phyloP scores from a whole-genome alignment of 2,329 filamentous ascomycete genomes.

The Phialemonium atrogriseum region DNA sequence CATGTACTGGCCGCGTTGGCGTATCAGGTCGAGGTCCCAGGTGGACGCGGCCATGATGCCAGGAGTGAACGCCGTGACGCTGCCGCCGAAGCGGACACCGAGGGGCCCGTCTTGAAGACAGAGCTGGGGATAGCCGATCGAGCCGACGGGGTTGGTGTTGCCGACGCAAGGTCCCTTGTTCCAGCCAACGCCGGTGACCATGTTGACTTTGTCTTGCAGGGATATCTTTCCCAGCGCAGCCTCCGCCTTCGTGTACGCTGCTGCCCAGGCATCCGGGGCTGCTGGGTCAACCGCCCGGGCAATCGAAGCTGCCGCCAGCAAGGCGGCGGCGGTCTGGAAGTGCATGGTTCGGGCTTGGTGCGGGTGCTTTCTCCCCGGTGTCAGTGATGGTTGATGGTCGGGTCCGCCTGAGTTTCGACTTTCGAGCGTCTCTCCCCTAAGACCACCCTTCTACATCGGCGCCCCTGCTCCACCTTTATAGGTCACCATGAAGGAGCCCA shows the following conservation, averaged over 20 bases:
- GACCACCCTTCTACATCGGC: no score
- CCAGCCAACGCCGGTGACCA: conserved; percentile 74
- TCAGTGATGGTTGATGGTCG: no score
- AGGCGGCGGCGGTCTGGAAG: background rate
- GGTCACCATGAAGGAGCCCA: no score
- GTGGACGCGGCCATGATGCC: conserved; percentile 72
- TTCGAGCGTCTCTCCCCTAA: no score
- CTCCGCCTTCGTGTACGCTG: conserved; percentile 63
- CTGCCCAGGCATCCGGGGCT: conserved; percentile 43
- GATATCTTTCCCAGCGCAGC: conserved; percentile 61
- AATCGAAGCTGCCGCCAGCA: conserved; percentile 1
- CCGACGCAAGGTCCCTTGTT: conserved; percentile 61
- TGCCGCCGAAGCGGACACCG: conserved; percentile 63
- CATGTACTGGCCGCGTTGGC: conserved; percentile 58
- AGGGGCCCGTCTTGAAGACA: conserved; percentile 77
- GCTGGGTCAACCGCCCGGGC: conserved; percentile 5
- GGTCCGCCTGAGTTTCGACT: no score
- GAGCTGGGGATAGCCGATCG: conserved; percentile 59
- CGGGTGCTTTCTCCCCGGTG: no score
- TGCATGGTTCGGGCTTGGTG: no score
- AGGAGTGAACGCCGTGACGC: conserved; percentile 70
- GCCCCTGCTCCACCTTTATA: no score
- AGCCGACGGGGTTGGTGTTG: conserved; percentile 46
- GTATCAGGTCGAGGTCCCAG: conserved; percentile 70
- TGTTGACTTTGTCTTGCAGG: conserved; percentile 67